Evolutionary conservation across 305 asterid genomes (phyloP), one percentile per base, ranked within the genome.

Genomic region (Andrographis paniculata): DNA sequence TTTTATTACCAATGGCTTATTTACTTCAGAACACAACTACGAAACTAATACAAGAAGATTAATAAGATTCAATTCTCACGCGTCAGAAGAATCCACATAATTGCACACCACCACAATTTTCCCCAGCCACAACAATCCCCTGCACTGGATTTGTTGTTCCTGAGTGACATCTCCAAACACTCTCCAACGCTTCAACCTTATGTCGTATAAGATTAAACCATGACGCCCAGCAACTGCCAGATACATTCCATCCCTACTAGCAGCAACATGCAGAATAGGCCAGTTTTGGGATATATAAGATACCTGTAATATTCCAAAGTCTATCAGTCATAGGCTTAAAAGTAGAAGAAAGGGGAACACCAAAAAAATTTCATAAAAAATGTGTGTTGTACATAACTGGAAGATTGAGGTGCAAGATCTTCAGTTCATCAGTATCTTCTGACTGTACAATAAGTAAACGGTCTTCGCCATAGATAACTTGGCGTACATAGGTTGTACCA

Each of bases 241-340:
- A 68, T 87, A 92, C 94, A 82, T 87, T 61, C 99, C 99, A 69
- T 92, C 99, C 72, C 73, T 81, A 75, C 99, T 92, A 62, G 99
- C 99, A 53, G 97, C 95, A 73, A 87, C 99, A 60, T 92, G 99
- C 51, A 72, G 76, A 70, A 92, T 73, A 45, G 99, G 97, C 99
- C 99, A 92, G 74, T 92, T 92, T 72, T 79, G 99, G 14, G 82
- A 75, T 61, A 92, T 79, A 70, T 92, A 92, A 58, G 99, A 92
- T 67, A 92, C 95, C 99, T 87, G 83, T 38, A 14, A 50, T 40
- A 51, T 52, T 43, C 39, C 61, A 48, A 17, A 73, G 46, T 43
- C 49, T 49, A 66, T 82, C 54, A 77, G 75, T 51, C 70, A 68
- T 61, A 59, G 60, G 47, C 44, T 39, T 52, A 18, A 27, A 42